Evolutionary conservation across 768 basidiomycete species (phyloP), one percentile per base, ranked within the genome.

Genomic region (Agrocybe praecox): DNA sequence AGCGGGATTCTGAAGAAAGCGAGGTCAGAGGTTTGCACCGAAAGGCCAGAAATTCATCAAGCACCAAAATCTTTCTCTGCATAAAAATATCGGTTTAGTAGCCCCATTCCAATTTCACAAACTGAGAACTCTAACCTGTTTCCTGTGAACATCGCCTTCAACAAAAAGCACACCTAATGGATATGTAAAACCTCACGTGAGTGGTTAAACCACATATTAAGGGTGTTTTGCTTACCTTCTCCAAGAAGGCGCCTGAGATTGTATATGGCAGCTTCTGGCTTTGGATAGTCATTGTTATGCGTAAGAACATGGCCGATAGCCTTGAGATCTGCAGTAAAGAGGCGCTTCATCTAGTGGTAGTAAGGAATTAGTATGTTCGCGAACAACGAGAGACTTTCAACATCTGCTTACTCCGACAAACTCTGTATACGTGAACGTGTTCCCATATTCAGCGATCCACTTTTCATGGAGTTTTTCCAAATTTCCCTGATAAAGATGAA

Each of bases 291-390:
- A 24, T 78, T 66, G 23, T 69, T 71, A 55, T 87, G 83, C 46
- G 74, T 74, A 9, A 92, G 72, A 55, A 93, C 72, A 64, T 91
- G 83, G 36, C 79, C 76, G 26, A 92, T 47, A 0, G 87, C 88
- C 26, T 82, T 80, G 0, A 82, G 74, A 60, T 91, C 90, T 45
- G 74, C 67, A 0, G 86, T 88, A 65, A 78, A 77, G 17, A 90
- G 67, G 19, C 77, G 74, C 12, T 60, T 63, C 34, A 63, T 59
- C 75, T 74, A 32, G 9, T 12, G 10, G 22, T 29, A 29, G 4
- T 29, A 29, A 5, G 26, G n/a, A n/a, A n/a, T n/a, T n/a, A 29
- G 26, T 9, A 29, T 29, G n/a, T n/a, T n/a, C 9, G 26, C 26
- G 26, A 29, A 29, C 5, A 29, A 9, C 4, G 26, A 29, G 9